A percentile compares a stretch with the other conserved stretches of the same genome.
phyloP scores from a whole-genome alignment of 345 rosid genomes.

The Eutrema yunnanense region DNA sequence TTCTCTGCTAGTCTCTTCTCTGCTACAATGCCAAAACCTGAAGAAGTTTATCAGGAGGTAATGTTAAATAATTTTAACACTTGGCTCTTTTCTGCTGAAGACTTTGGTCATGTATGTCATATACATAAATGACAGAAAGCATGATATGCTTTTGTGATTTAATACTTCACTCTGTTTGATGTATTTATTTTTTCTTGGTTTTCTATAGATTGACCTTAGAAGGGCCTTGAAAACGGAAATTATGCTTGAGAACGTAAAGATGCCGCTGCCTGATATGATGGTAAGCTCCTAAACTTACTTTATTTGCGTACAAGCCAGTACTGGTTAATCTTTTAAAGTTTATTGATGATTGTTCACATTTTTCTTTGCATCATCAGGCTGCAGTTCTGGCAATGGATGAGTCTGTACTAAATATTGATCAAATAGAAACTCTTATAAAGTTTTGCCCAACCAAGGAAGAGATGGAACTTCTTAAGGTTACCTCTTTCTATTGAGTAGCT shows the following conservation, averaged over 20 bases:
- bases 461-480: conserved; percentile 96
- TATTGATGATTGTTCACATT: neutral
- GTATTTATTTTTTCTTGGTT: neutral
- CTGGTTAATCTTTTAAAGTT: neutral
- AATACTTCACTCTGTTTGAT: neutral
- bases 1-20: conserved; percentile 90
- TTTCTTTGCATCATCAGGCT: conserved; percentile 47
- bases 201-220: conserved; percentile 79
- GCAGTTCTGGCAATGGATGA: conserved; percentile 97
- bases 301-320: neutral
- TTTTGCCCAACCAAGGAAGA: conserved; percentile 99
- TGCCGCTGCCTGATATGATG: conserved; percentile 98
- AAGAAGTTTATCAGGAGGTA: conserved; percentile 83
- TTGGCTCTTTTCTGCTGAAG: conserved; percentile 4
- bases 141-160: neutral
- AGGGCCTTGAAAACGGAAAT: conserved; percentile 97
- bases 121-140: too few species aligned
- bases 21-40: conserved; percentile 66
- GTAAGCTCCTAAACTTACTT: conserved; percentile 41
- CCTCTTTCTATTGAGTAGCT: conserved; percentile 21
- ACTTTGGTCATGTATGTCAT: neutral
- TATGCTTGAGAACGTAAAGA: conserved; percentile 97
- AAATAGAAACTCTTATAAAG: conserved; percentile 95
- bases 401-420: conserved; percentile 73
- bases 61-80: neutral